Base-by-base conservation (phyloP, 495 filamentous ascomycete species). In the Letharia columbiana region DNA sequence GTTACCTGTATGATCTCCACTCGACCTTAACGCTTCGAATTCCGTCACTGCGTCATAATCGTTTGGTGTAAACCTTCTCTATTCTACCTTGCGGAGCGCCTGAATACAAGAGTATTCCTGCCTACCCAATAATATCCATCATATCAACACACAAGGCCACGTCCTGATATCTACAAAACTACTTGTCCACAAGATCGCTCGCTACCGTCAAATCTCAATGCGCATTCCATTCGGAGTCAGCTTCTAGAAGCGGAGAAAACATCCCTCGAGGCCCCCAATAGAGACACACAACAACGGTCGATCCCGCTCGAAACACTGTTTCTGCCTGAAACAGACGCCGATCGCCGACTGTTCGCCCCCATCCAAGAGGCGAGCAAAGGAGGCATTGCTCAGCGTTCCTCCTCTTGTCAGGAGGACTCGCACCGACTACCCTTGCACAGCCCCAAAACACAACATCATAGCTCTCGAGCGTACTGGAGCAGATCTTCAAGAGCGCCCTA, bases 261-360 rank as follows among this genome's bases (percentile, higher is more conserved):
- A 12, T 20, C 20, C 12, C 54, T 57, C 39, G 31, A 17, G 15
- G 2, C 18, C 12, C 12, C 40, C 3, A 47, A 28, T 60, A 37
- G 33, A 45, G 31, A 39, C 44, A 10, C 31, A 42, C 23, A 4
- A 15, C 58, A 44, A 66, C 45, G 58, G 64, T 23, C 49, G 58
- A 62, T 23, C 23, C 47, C 64, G 45, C 42, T 66, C 60, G 64
- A 66, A 66, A 66, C 64, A 66, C 39, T 49, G 40, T 59, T 50
- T 40, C 17, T 60, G 11, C 28, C 50, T 67, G 68, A 69, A 69
- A 71, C 70, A 69, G 65, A 64, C 70, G 70, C 67, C 35, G 23
- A 57, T 56, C 63, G 35, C 59, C 44, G 37, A 41, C n/a, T 49
- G 60, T 47, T 47, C 58, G 37, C 44, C 44, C 64, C 62, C 39